phyloP scores from a whole-genome alignment of 2,329 filamentous ascomycete species.

The Fusarium sp. region DNA sequence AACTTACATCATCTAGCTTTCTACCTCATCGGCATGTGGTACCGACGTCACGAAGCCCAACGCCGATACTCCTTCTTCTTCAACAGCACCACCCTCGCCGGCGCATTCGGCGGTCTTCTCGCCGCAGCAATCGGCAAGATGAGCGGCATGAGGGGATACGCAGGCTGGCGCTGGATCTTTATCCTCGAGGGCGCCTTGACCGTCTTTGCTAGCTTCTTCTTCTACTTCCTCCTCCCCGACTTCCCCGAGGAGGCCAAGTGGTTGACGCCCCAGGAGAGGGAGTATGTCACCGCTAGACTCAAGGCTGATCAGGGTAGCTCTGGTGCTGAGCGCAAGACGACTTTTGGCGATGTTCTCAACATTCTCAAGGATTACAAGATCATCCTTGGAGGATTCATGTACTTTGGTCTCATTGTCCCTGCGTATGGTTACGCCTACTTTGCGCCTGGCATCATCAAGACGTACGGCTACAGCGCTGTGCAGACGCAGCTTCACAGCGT shows the following conservation, averaged over 20 bases:
- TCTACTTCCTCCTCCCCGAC: constrained; percentile 74
- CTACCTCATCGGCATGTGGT: constrained; percentile 88
- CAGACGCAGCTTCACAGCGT: constrained; percentile 66
- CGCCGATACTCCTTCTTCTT: constrained; percentile 96
- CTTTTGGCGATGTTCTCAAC: constrained; percentile 62
- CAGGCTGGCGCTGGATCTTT: constrained; percentile 83
- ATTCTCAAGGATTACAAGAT: constrained; percentile 79
- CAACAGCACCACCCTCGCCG: constrained; percentile 77
- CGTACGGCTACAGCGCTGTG: constrained; percentile 68
- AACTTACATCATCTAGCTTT: constrained; percentile 56
- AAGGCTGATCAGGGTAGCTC: constrained; percentile 72
- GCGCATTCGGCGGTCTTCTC: constrained; percentile 85
- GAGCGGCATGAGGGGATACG: constrained; percentile 71
- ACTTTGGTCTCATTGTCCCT: constrained; percentile 79
- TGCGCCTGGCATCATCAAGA: constrained; percentile 72
- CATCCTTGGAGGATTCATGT: constrained; percentile 79
- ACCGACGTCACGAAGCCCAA: constrained; percentile 84
- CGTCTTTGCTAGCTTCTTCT: constrained; percentile 65
- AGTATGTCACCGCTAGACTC: constrained; percentile 71
- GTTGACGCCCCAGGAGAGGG: constrained; percentile 73
- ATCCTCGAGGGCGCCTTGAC: constrained; percentile 77
- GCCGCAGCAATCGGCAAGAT: constrained; percentile 91
- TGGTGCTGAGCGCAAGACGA: constrained; percentile 68
- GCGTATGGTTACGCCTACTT: constrained; percentile 83
- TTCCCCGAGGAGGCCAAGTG: constrained; percentile 79